phyloP scores from a whole-genome alignment of 768 basidiomycete species.

The Tylopilus vinaceipallidus region DNA sequence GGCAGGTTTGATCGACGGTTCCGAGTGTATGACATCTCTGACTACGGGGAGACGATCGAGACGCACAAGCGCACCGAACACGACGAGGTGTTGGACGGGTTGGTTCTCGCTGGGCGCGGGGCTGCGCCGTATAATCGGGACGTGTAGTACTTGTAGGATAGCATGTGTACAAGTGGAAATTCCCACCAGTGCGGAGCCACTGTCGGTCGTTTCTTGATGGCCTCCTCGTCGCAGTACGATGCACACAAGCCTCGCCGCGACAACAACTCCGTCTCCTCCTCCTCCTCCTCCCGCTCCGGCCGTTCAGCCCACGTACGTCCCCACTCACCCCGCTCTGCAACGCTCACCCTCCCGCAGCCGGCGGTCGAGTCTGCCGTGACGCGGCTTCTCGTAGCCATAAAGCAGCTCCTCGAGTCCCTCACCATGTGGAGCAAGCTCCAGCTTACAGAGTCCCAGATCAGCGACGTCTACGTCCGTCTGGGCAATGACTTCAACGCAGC shows the following conservation, averaged over 20 bases:
- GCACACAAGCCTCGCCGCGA: slow-evolving; percentile 52
- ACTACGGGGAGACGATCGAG: slow-evolving; percentile 88
- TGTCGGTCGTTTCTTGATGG: too few species aligned
- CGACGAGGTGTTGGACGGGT: slow-evolving; percentile 62
- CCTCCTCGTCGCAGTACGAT: slow-evolving; percentile 22
- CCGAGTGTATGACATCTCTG: slow-evolving; percentile 82
- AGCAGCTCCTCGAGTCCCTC: slow-evolving; percentile 87
- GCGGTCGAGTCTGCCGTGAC: slow-evolving; percentile 91
- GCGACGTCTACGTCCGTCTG: slow-evolving; percentile 94
- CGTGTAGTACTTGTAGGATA: too few species aligned
- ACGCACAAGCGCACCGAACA: slow-evolving; percentile 84
- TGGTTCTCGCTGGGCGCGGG: slow-evolving; percentile 54
- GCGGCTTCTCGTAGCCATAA: slow-evolving; percentile 89
- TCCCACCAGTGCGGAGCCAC: too few species aligned
- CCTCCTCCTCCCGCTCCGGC: slow-evolving; percentile 22
- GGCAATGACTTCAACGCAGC: slow-evolving; percentile 98
- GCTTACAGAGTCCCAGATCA: slow-evolving; percentile 77
- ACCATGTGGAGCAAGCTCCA: slow-evolving; percentile 78
- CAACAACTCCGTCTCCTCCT: slow-evolving; percentile 47
- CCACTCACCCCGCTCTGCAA: neutral
- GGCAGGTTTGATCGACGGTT: slow-evolving; percentile 85
- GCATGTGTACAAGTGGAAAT: neutral
- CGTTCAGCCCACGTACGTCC: slow-evolving; percentile 27
- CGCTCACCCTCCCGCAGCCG: slow-evolving; percentile 42
- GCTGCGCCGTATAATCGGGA: slow-evolving; percentile 37